A percentile compares a stretch with the other conserved stretches of the same genome.
phyloP scores from a whole-genome alignment of 805 yeast genomes.

The Sungouiozyma ichnusensis region DNA sequence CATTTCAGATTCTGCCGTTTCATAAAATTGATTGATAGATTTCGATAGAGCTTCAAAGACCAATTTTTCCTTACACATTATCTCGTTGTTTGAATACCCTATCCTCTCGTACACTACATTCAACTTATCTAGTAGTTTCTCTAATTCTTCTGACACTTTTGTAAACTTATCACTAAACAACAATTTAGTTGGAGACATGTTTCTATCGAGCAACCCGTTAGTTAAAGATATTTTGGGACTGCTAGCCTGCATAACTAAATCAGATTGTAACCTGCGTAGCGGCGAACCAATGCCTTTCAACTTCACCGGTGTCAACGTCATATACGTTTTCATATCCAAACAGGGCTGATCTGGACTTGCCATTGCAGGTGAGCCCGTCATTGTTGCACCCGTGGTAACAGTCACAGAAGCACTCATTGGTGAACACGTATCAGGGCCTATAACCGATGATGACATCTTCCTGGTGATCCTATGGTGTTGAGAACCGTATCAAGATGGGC shows the following conservation, averaged over 20 bases:
- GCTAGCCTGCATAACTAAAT: no score
- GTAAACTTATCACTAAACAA: constrained; percentile 25
- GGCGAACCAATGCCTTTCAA: constrained; percentile 15
- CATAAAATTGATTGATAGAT: constrained; percentile 36
- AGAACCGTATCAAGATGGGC: no score
- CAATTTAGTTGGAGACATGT: constrained; percentile 3
- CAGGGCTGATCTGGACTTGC: background rate
- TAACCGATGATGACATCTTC: background rate
- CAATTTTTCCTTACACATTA: constrained; percentile 37
- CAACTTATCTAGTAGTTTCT: constrained; percentile 31
- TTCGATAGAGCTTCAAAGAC: constrained; percentile 41
- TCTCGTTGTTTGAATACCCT: constrained; percentile 44
- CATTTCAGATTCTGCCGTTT: constrained; percentile 31
- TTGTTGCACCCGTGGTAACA: background rate
- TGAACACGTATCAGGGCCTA: background rate
- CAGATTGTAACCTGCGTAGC: background rate
- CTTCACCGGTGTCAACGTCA: constrained; percentile 25
- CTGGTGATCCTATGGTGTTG: no score
- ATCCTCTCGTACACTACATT: constrained; percentile 40
- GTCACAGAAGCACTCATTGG: background rate
- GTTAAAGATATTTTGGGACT: no score
- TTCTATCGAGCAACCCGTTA: no score
- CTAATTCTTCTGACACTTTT: constrained; percentile 24
- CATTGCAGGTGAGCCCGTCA: background rate
- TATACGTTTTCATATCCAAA: constrained; percentile 10